phyloP scores from a whole-genome alignment of 495 filamentous ascomycete species.

The Neurospora sp. region DNA sequence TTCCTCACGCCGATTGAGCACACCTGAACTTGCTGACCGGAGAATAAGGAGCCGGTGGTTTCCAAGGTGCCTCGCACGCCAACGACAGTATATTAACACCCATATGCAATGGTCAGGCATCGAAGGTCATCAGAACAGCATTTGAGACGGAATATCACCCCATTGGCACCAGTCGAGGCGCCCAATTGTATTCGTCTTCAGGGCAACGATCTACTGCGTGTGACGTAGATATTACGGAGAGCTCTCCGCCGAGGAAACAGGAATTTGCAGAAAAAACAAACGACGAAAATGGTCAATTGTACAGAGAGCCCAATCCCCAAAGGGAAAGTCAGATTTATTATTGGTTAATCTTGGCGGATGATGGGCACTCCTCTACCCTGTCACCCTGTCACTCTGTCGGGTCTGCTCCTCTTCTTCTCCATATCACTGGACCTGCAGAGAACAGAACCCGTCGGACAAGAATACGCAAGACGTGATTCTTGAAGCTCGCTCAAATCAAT shows the following conservation, averaged over 20 bases:
- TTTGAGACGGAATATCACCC: background rate
- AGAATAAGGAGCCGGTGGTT: background rate
- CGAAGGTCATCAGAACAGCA: background rate
- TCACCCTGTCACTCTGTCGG: background rate
- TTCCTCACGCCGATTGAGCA: background rate
- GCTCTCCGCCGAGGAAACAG: background rate
- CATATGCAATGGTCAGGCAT: background rate
- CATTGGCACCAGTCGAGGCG: background rate
- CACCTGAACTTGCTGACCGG: background rate
- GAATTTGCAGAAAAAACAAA: background rate
- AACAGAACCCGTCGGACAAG: background rate
- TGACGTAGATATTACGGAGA: background rate
- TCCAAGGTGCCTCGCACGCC: background rate
- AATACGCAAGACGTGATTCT: background rate
- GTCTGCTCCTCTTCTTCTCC: background rate
- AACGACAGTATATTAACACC: background rate
- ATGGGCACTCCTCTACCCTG: too few species aligned
- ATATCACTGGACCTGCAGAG: background rate
- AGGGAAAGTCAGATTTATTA: background rate
- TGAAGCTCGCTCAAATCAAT: background rate
- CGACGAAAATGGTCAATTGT: background rate
- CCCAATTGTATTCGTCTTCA: background rate
- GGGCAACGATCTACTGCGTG: background rate
- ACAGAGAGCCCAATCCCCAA: background rate
- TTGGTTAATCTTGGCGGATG: background rate